phyloP scores from a whole-genome alignment of 108 stramenopile genomes.

The Skeletonema costatum region DNA sequence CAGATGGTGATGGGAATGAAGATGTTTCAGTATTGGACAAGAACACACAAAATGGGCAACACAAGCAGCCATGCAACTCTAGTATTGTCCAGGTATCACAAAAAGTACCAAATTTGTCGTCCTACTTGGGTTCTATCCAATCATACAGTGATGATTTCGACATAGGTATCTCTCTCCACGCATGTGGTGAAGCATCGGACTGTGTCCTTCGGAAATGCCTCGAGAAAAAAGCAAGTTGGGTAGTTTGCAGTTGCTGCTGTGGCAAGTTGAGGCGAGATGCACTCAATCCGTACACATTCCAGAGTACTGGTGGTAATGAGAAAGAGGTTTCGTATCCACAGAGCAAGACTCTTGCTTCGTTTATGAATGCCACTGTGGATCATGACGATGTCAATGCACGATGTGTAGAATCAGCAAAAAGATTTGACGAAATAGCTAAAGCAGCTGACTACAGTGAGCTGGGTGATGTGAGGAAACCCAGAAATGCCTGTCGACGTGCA shows the following conservation, averaged over 20 bases:
- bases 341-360: slow-evolving; percentile 46
- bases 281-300: slow-evolving; percentile 70
- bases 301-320: slow-evolving; percentile 62
- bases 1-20: neutral
- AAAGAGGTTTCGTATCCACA: slow-evolving; percentile 72
- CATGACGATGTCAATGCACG: neutral
- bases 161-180: slow-evolving; percentile 67
- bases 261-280: slow-evolving; percentile 56
- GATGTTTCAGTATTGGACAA: slow-evolving; percentile 2
- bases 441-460: slow-evolving; percentile 76
- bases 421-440: slow-evolving; percentile 74
- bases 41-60: neutral
- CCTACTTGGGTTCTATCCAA: slow-evolving; percentile 66
- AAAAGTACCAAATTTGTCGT: slow-evolving; percentile 57
- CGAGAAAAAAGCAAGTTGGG: slow-evolving; percentile 41
- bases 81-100: slow-evolving; percentile 7
- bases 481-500: slow-evolving; percentile 68
- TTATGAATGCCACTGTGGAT: neutral
- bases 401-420: slow-evolving; percentile 14
- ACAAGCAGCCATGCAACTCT: slow-evolving; percentile 1
- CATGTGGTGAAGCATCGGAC: slow-evolving; percentile 83
- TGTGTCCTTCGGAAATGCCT: slow-evolving; percentile 59
- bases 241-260: slow-evolving; percentile 76
- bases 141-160: slow-evolving; percentile 54
- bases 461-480: slow-evolving; percentile 40